phyloP scores from a whole-genome alignment of 2,329 filamentous ascomycete species.

The Chaetothyriales sp. region DNA sequence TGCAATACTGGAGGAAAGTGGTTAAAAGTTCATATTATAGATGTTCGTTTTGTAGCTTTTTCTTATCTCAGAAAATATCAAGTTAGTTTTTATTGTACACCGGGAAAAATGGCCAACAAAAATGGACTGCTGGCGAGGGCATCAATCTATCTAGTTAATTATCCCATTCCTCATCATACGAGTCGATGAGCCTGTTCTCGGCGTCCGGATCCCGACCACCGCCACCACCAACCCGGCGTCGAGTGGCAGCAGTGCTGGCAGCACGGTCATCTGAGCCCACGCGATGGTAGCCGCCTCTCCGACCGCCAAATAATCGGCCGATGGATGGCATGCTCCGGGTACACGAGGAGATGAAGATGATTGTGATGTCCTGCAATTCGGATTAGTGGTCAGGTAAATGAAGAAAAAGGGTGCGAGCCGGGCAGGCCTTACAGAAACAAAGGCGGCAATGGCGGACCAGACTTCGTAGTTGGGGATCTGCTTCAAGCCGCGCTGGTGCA shows the following conservation, averaged over 20 bases:
- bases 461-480: constrained; percentile 89
- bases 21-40: no score
- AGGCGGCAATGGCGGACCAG: constrained; percentile 77
- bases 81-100: no score
- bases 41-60: no score
- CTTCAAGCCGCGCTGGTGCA: constrained; percentile 87
- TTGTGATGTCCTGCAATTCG: constrained; percentile 28
- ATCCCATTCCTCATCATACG: constrained; percentile 95
- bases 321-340: constrained; percentile 26
- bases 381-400: constrained; percentile 5
- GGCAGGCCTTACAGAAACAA: constrained; percentile 52
- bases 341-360: constrained; percentile 34
- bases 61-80: no score
- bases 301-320: constrained; percentile 21
- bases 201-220: constrained; percentile 49
- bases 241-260: constrained; percentile 14
- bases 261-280: constrained; percentile 16
- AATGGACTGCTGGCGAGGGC: background rate
- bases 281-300: constrained; percentile 24
- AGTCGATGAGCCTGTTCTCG: constrained; percentile 88
- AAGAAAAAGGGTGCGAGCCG: constrained; percentile 1
- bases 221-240: constrained; percentile 20
- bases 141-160: constrained; percentile 2
- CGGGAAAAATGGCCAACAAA: no score
- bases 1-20: no score